Evolutionary conservation across 176 grass and related monocot genomes (phyloP).

Genomic region (Guadua angustifolia): DNA sequence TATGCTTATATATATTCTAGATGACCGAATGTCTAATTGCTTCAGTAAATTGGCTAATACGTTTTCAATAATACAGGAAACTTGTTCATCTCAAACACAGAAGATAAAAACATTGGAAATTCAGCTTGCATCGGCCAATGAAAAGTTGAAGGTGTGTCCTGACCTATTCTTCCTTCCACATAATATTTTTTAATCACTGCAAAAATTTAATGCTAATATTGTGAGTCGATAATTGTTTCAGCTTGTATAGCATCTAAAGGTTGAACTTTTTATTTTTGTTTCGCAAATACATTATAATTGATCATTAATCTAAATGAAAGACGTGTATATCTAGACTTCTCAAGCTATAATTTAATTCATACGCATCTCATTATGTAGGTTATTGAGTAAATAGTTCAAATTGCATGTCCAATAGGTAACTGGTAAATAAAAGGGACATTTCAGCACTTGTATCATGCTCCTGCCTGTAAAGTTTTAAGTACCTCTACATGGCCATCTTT

Average conservation of each 20-base stretch:
- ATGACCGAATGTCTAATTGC: neutral
- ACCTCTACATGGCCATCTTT: neutral
- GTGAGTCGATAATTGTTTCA: neutral
- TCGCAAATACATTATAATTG: neutral
- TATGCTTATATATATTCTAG: slow-evolving; percentile 5
- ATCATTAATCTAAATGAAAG: neutral
- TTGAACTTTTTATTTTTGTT: neutral
- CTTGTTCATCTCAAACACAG: slow-evolving; percentile 58
- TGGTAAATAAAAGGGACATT: neutral
- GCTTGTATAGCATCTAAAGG: neutral
- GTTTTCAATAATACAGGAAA: slow-evolving; percentile 48
- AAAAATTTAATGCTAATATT: neutral
- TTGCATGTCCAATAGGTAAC: neutral
- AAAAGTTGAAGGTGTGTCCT: slow-evolving; percentile 56
- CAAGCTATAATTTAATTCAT: slow-evolving; percentile 9
- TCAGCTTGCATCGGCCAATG: slow-evolving; percentile 60
- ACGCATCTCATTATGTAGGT: neutral
- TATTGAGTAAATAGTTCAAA: neutral
- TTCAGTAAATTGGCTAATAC: neutral
- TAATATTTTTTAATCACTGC: neutral
- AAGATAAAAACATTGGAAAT: slow-evolving; percentile 56
- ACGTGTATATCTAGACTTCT: neutral
- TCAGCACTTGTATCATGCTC: neutral
- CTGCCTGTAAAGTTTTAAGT: neutral
- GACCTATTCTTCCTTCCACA: neutral